Evolutionary conservation across 257 asterid genomes (phyloP).

Genomic region (Solanum chaucha): DNA sequence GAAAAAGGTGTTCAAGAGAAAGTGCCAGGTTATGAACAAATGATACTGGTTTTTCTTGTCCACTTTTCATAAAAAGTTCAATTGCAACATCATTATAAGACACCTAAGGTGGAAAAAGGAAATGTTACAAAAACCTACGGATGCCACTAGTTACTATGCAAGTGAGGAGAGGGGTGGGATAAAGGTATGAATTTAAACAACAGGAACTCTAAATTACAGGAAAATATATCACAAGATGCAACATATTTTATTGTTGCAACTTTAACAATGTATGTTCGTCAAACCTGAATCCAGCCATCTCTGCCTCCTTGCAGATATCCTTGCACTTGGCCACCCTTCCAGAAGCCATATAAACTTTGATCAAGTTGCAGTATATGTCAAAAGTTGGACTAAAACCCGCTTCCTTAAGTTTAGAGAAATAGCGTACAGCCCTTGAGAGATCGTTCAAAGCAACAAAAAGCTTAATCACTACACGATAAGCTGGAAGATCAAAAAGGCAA

Average conservation of each 20-base stretch:
- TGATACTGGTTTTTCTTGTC: neutral
- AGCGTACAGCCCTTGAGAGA: slow-evolving; percentile 47
- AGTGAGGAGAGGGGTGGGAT: neutral
- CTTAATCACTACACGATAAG: slow-evolving; percentile 64
- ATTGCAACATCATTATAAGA: neutral
- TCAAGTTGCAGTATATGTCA: slow-evolving; percentile 43
- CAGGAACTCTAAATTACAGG: neutral
- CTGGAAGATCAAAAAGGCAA: slow-evolving; percentile 70
- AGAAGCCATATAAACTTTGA: slow-evolving; percentile 33
- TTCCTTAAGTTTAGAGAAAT: slow-evolving; percentile 63
- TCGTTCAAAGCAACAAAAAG: slow-evolving; percentile 67
- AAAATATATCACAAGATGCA: neutral
- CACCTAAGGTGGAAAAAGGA: neutral
- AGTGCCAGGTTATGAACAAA: neutral
- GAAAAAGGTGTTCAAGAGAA: neutral
- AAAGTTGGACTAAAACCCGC: slow-evolving; percentile 56
- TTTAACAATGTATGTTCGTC: slow-evolving; percentile 9
- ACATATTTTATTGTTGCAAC: neutral
- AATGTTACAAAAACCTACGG: neutral
- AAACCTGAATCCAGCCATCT: slow-evolving; percentile 60
- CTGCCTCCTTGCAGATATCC: slow-evolving; percentile 63
- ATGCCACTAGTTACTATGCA: neutral
- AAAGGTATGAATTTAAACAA: neutral
- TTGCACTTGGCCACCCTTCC: slow-evolving; percentile 67
- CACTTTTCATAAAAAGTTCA: neutral